Base-by-base conservation (phyloP, 768 basidiomycete genomes). In the Antrodiella citrinella region DNA sequence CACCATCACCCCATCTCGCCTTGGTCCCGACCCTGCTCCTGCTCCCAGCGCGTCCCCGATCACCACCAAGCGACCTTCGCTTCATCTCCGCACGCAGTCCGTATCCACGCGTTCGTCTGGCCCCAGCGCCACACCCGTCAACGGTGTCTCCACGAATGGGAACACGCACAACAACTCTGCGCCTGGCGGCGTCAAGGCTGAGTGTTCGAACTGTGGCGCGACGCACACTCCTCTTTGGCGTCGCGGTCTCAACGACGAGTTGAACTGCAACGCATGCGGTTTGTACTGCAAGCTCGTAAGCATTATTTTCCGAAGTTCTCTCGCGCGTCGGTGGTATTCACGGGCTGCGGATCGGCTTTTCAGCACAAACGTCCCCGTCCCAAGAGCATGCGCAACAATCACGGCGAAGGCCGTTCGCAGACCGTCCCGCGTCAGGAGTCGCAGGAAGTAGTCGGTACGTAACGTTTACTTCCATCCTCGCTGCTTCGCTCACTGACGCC, bases 221-320 rank as follows among this genome's bases (percentile, higher is more conserved):
- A 91, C 88, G 0, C 88, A 90, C 55, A 91, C 90, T 0, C 89
- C 90, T 4, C 76, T 92, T 22, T 92, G 90, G 89, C 73, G 90
- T 15, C 76, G 89, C 2, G 90, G 89, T 0, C 65, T 92, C 57
- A 91, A 91, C 54, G 90, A 92, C 55, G 89, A 92, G 68, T 65
- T 92, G 51, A 92, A 92, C 58, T 91, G 90, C 62, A 91, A 92
- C 57, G 89, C 89, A 0, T 91, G 89, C 55, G 90, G 89, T 3
- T 68, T 91, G 39, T 92, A 92, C 62, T 92, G 87, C 65, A 91
- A 91, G 62, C 63, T 89, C 67, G 89, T 75, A 38, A 45, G 50
- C 30, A 9, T 43, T 43, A 15, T 50, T 45, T 45, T 45, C 48
- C 51, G 24, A 30, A 24, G 13, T 43, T 43, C 21, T 43, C 19